Conservation (phyloP, 352 stramenopile genomes). For the Globisporangium nunn region DNA sequence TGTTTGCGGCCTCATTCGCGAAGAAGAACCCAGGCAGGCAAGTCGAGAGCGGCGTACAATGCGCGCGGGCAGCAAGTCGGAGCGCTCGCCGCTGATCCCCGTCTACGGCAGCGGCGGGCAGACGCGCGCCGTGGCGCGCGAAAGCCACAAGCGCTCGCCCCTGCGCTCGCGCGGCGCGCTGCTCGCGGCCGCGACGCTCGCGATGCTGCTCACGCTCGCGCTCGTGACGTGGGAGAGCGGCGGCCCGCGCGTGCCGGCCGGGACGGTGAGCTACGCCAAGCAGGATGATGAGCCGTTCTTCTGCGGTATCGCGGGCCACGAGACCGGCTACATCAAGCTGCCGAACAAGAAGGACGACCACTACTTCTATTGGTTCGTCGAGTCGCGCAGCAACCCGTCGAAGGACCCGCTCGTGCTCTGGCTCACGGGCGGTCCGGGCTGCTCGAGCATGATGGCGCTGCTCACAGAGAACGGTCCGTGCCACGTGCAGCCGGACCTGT, state of each 20-base stretch:
- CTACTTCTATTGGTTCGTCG: slow-evolving; percentile 42
- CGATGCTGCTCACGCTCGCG: slow-evolving; percentile 12
- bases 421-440: slow-evolving; percentile 32
- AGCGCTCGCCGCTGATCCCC: slow-evolving; percentile 11
- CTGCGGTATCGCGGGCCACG: slow-evolving; percentile 16
- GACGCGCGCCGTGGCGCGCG: background rate
- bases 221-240: slow-evolving; percentile 13
- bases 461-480: slow-evolving; percentile 34
- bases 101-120: slow-evolving; percentile 5
- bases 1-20: no score
- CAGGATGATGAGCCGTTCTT: slow-evolving; percentile 8
- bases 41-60: no score
- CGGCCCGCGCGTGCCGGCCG: slow-evolving; percentile 3
- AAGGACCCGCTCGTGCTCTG: slow-evolving; percentile 30
- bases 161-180: background rate
- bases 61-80: slow-evolving; percentile 3
- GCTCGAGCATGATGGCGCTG: slow-evolving; percentile 29
- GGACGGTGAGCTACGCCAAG: slow-evolving; percentile 2
- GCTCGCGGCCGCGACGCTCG: slow-evolving; percentile 4
- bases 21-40: no score
- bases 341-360: slow-evolving; percentile 33
- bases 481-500: slow-evolving; percentile 18
- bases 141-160: background rate
- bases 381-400: slow-evolving; percentile 17
- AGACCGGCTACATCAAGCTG: slow-evolving; percentile 27